Percentiles rank a stretch among this genome's conserved stretches.
Conservation (phyloP, 495 filamentous ascomycete species). For the Pyrenula massariospora region DNA sequence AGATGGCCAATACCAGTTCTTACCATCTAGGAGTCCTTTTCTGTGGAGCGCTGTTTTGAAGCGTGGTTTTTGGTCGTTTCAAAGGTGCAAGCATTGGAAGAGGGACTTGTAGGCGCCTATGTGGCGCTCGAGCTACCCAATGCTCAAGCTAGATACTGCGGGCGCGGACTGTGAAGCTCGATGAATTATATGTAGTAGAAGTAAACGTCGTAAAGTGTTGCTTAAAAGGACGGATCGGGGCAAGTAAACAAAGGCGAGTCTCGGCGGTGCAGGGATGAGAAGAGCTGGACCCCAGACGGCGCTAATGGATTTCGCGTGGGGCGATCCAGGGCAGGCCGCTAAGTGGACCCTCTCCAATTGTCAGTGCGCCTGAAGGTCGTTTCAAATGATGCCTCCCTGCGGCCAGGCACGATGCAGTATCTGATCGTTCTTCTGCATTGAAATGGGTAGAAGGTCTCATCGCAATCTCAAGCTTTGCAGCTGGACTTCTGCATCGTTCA, state of each 20-base stretch:
- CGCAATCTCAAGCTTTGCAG: too few relatives aligned
- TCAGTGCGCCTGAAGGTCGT: background rate
- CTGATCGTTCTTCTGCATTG: too few relatives aligned
- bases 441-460: too few relatives aligned
- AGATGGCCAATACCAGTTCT: background rate
- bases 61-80: too few relatives aligned
- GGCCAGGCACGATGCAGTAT: background rate
- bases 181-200: too few relatives aligned
- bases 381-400: background rate
- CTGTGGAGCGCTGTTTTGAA: background rate
- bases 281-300: background rate
- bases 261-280: background rate
- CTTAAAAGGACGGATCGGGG: background rate
- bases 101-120: too few relatives aligned
- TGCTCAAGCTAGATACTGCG: too few relatives aligned
- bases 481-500: too few relatives aligned
- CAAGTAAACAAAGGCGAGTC: background rate
- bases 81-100: too few relatives aligned
- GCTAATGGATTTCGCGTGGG: background rate
- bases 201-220: background rate
- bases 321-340: background rate
- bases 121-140: too few relatives aligned
- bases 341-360: background rate
- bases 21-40: background rate
- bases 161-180: too few relatives aligned